Evolutionary conservation across 495 filamentous ascomycete species (phyloP).

Genomic region (Aspergillus bertholletiae): DNA sequence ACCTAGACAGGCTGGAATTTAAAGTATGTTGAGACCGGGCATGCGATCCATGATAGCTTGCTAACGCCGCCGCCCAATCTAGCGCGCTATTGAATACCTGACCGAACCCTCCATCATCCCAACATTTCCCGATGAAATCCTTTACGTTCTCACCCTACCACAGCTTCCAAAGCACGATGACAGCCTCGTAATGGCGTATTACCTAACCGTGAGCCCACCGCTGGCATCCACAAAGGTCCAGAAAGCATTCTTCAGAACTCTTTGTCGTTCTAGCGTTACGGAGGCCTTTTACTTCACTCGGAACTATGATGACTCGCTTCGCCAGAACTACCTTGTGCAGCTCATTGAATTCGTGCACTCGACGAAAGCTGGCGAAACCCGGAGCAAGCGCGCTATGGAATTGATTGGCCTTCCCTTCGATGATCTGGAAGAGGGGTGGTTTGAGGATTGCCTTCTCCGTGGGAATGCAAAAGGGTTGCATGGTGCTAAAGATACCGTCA

Average conservation of each 20-base stretch:
- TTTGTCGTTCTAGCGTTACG: constrained; percentile 62
- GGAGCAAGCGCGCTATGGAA: constrained; percentile 58
- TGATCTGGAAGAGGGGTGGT: constrained; percentile 67
- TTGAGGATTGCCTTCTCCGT: constrained; percentile 57
- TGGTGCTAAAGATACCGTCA: constrained; percentile 63
- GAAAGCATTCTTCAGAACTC: constrained; percentile 59
- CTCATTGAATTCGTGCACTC: constrained; percentile 62
- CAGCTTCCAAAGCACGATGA: constrained; percentile 58
- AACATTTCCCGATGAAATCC: constrained; percentile 78
- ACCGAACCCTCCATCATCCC: constrained; percentile 72
- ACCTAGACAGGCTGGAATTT: constrained; percentile 69
- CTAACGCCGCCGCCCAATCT: constrained; percentile 11
- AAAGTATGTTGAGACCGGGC: constrained; percentile 34
- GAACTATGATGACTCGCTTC: constrained; percentile 55
- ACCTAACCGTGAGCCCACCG: constrained; percentile 64
- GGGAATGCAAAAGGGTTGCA: constrained; percentile 59
- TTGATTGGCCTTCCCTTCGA: constrained; percentile 67
- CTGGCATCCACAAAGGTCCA: constrained; percentile 57
- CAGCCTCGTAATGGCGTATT: constrained; percentile 69
- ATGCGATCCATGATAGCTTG: background rate
- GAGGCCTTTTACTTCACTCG: constrained; percentile 74
- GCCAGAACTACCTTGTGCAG: constrained; percentile 58
- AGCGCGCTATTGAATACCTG: constrained; percentile 68
- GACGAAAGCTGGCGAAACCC: constrained; percentile 36
- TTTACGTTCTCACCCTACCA: constrained; percentile 59